These are phyloP conservation scores for Tricladium varicosporioides DNA, from an alignment of 2,329 filamentous ascomycete genomes.

Conservation along the genomic window DNA sequence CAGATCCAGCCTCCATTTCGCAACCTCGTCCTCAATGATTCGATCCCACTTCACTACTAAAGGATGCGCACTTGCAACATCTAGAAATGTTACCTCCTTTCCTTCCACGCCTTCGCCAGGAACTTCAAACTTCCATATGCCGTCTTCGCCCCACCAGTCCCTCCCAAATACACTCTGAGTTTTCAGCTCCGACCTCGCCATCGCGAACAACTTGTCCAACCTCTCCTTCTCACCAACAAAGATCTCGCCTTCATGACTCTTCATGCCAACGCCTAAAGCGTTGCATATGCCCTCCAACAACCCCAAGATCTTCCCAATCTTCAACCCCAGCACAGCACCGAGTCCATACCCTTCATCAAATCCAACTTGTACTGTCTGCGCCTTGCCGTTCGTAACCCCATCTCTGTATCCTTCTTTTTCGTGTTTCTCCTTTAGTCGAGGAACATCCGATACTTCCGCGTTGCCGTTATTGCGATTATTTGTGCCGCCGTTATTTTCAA, in stretches of 20 bases:
- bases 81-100: constrained; percentile 51
- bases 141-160: constrained; percentile 68
- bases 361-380: constrained; percentile 73
- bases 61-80: constrained; percentile 68
- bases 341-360: constrained; percentile 90
- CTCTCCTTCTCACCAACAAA: constrained; percentile 21
- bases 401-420: constrained; percentile 85
- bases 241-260: constrained; percentile 15
- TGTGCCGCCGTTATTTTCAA: constrained; percentile 1
- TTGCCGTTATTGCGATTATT: constrained; percentile 16
- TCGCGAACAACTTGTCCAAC: constrained; percentile 38
- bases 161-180: constrained; percentile 61
- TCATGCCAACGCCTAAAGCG: constrained; percentile 40
- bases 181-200: constrained; percentile 58
- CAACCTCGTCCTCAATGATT: constrained; percentile 41
- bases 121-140: constrained; percentile 67
- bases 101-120: constrained; percentile 36
- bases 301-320: constrained; percentile 73
- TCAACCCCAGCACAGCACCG: constrained; percentile 75
- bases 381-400: constrained; percentile 75
- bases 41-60: constrained; percentile 60
- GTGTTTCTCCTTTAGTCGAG: constrained; percentile 33
- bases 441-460: constrained; percentile 31
- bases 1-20: constrained; percentile 39
- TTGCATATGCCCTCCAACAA: constrained; percentile 68